Evolutionary conservation across 2,329 filamentous ascomycete genomes (phyloP), one percentile per base, ranked within the genome.

Genomic region (Alternaria panax): DNA sequence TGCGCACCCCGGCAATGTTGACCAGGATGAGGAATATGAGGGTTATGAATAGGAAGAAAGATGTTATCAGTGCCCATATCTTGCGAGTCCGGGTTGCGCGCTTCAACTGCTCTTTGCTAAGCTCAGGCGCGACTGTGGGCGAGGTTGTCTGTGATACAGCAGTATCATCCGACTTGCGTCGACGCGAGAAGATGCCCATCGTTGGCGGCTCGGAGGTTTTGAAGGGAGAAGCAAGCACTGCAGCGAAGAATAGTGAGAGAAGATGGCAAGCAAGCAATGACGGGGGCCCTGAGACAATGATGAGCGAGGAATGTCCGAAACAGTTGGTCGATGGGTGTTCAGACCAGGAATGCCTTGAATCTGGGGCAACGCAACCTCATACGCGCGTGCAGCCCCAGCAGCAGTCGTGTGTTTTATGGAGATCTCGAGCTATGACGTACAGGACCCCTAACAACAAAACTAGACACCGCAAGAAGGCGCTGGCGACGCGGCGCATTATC

Each of bases 21-120:
- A 92, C 91, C 67, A 96, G 86, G 62, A 96, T 86, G 38, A 96
- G 83, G 76, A 96, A 96, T 64, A 94, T 83, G 64, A 91, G 85
- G 38, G 90, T 85, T 61, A 95, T 74, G 61, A 93, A 82, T 75
- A 95, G 94, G 71, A 90, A 85, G 64, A 90, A 80, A 30, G 87
- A 87, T 46, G 90, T 88, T 46, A 90, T 74, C 24, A 89, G 76
- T 59, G 90, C 86, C 72, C 89, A 90, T 75, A 84, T 84, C 55
- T 81, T 79, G 59, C 90, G 83, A 30, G 82, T 81, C 54, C 80
- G 81, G 7, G 78, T 80, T 42, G 77, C 77, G 25, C 74, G 75
- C 58, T 78, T 77, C 62, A 80, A 51, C 61, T 79, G 77, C 12
- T 67, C 57, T 66, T 75, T 77, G 4, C 71, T 72, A 48, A 78